A percentile compares a stretch with the other conserved stretches of the same genome.
phyloP scores from a whole-genome alignment of 2,329 filamentous ascomycete genomes.

The Curvularia eragrostidis region DNA sequence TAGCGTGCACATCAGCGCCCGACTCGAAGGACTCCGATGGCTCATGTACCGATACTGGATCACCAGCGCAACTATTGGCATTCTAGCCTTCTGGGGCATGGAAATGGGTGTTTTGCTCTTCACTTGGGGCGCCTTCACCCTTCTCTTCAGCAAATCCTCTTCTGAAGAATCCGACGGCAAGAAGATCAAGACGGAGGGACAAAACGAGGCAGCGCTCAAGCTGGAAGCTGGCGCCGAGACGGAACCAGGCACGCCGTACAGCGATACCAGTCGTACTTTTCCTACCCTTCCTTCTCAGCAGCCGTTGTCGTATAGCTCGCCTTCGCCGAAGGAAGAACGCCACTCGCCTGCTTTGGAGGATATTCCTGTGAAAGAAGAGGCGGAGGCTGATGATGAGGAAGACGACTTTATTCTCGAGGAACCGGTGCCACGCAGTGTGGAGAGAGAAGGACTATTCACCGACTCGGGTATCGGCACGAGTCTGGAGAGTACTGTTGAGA shows the following conservation, averaged over 20 bases:
- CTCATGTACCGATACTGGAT: constrained; percentile 86
- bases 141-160: constrained; percentile 41
- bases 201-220: constrained; percentile 15
- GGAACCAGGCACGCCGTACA: constrained; percentile 42
- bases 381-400: constrained; percentile 55
- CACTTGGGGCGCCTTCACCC: constrained; percentile 67
- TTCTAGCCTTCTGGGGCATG: constrained; percentile 74
- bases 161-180: not conserved
- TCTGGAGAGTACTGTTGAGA: constrained; percentile 46
- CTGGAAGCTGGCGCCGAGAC: constrained; percentile 18
- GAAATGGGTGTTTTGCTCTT: constrained; percentile 72
- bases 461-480: constrained; percentile 59
- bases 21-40: constrained; percentile 73
- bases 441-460: constrained; percentile 26
- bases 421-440: constrained; percentile 17
- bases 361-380: constrained; percentile 35
- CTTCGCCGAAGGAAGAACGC: constrained; percentile 31
- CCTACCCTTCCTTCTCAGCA: constrained; percentile 55
- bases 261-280: constrained; percentile 58
- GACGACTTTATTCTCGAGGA: constrained; percentile 53
- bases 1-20: constrained; percentile 72
- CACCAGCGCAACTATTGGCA: constrained; percentile 71
- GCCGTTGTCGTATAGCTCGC: constrained; percentile 49
- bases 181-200: not conserved
- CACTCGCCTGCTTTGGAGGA: constrained; percentile 23